Evolutionary conservation across 1,139 yeast species (phyloP).

Genomic region (Suhomyces bokatorum): DNA sequence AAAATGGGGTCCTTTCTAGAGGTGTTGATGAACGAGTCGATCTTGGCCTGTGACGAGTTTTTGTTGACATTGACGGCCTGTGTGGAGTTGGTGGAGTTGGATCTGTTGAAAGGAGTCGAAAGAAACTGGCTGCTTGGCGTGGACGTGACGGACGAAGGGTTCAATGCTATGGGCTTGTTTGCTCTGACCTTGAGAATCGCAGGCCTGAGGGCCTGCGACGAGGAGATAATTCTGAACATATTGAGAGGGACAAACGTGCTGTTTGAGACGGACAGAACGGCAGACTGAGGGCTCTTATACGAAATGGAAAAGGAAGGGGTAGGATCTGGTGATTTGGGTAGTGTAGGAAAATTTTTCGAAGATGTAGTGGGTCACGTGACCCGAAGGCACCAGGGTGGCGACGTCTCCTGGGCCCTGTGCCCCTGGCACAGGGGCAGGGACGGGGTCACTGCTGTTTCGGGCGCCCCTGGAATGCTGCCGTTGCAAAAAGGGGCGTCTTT

Average conservation of each 20-base stretch:
- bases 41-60: conserved; percentile 13
- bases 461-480: too few species aligned
- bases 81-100: conserved; percentile 18
- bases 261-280: background rate
- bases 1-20: conserved; percentile 28
- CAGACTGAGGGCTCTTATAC: background rate
- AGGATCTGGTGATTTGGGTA: background rate
- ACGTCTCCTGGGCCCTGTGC: background rate
- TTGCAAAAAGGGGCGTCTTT: too few species aligned
- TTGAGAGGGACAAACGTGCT: background rate
- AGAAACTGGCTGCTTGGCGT: conserved; percentile 6
- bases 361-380: background rate
- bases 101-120: conserved; percentile 16
- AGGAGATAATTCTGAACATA: conserved; percentile 43
- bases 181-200: conserved; percentile 41
- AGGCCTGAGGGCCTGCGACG: conserved; percentile 42
- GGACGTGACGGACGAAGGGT: background rate
- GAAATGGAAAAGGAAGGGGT: background rate
- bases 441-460: too few species aligned
- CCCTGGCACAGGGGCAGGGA: too few species aligned
- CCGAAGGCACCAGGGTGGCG: background rate
- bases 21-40: conserved; percentile 19
- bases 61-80: conserved; percentile 11
- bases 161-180: conserved; percentile 25
- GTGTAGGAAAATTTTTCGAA: background rate